Conservation (phyloP, 1,139 yeast species). For the Debaryomyces sp. region DNA sequence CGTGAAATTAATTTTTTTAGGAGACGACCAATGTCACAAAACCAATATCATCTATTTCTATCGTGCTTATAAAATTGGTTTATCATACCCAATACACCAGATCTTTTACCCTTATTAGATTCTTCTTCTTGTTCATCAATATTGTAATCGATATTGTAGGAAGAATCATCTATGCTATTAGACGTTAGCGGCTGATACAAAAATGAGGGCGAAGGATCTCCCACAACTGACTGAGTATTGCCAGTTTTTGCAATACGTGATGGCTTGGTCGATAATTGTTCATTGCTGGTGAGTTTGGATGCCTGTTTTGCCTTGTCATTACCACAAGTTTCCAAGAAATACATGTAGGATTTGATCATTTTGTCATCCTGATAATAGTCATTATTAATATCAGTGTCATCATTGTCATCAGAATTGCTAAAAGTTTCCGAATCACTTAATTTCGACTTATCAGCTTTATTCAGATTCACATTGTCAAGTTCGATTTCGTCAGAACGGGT, state of each 20-base stretch:
- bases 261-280: neutral
- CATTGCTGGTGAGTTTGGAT: neutral
- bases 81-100: conserved; percentile 81
- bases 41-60: conserved; percentile 20
- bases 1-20: conserved; percentile 8
- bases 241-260: conserved; percentile 4
- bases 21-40: conserved; percentile 6
- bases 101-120: conserved; percentile 31
- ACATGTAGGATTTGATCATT: conserved; percentile 88
- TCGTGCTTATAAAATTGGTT: conserved; percentile 80
- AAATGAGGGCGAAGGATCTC: conserved; percentile 13
- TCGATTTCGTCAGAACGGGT: conserved; percentile 15
- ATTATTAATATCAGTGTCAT: conserved; percentile 34
- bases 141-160: conserved; percentile 33
- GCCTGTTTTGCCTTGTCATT: conserved; percentile 11
- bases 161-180: conserved; percentile 27
- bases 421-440: conserved; percentile 10
- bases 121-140: conserved; percentile 38
- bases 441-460: conserved; percentile 8
- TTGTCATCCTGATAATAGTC: conserved; percentile 68
- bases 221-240: conserved; percentile 7
- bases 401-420: conserved; percentile 23
- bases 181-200: conserved; percentile 10
- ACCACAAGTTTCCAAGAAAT: conserved; percentile 82
- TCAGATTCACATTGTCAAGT: conserved; percentile 14